Evolutionary conservation across 192 early-diverging fungal species (phyloP).

Genomic region (Entomortierella lignicola): DNA sequence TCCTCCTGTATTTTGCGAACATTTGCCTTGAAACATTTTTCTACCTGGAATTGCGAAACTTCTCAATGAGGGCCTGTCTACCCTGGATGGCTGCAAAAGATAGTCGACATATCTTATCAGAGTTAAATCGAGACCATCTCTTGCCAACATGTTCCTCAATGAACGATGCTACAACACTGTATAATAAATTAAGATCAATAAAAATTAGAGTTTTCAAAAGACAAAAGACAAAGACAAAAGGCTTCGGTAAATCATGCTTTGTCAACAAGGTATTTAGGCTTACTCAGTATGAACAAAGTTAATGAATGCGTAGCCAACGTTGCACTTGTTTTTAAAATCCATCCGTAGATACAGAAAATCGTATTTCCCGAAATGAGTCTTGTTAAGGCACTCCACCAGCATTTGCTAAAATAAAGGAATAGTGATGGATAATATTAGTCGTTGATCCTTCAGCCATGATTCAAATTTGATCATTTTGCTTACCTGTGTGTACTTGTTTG

Average conservation of each 20-base stretch:
- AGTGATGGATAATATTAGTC: not conserved
- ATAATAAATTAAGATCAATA: not conserved
- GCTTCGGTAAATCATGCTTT: too few relatives aligned
- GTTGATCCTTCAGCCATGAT: not conserved
- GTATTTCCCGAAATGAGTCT: slow-evolving; percentile 71
- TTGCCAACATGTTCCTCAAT: slow-evolving; percentile 75
- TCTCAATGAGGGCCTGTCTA: slow-evolving; percentile 74
- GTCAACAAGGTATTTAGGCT: slow-evolving; percentile 1
- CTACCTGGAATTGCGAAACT: slow-evolving; percentile 84
- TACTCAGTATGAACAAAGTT: slow-evolving; percentile 76
- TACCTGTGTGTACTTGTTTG: slow-evolving; percentile 88
- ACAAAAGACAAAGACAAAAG: too few relatives aligned
- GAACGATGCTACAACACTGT: slow-evolving; percentile 73
- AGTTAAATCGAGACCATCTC: slow-evolving; percentile 84
- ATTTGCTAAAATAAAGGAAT: slow-evolving; percentile 66
- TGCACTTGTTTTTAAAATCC: slow-evolving; percentile 91
- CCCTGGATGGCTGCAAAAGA: slow-evolving; percentile 89
- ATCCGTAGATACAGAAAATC: slow-evolving; percentile 90
- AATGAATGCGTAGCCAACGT: slow-evolving; percentile 84
- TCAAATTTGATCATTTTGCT: too few relatives aligned
- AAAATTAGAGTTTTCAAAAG: not conserved
- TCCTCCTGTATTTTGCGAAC: too few relatives aligned
- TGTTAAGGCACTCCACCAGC: slow-evolving; percentile 78
- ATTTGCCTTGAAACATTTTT: too few relatives aligned
- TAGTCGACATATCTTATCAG: slow-evolving; percentile 78